These are phyloP conservation scores for Rutstroemia sp. DNA, from an alignment of 2,329 filamentous ascomycete species.

Conservation along the genomic window DNA sequence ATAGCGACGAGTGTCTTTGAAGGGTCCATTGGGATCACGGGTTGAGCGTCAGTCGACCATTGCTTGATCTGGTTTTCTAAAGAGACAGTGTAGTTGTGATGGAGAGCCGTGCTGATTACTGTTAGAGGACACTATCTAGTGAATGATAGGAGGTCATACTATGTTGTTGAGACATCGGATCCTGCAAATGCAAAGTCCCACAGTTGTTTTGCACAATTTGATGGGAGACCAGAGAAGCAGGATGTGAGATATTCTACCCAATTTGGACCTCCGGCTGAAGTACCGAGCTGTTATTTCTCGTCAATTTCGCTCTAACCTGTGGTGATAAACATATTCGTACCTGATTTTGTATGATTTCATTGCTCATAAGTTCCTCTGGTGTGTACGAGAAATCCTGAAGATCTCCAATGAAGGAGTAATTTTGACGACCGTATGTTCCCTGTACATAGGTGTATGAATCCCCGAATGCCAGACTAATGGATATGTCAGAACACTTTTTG, in stretches of 20 bases:
- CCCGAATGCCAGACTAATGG: conserved; percentile 38
- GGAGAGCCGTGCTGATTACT: conserved; percentile 38
- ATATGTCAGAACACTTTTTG: conserved; percentile 1
- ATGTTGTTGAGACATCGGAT: conserved; percentile 36
- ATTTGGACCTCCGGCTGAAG: conserved; percentile 21
- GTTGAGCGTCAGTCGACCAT: conserved; percentile 36
- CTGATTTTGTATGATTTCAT: conserved; percentile 46
- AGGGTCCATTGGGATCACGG: conserved; percentile 24
- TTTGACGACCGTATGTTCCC: conserved; percentile 41
- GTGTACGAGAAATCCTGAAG: conserved; percentile 40
- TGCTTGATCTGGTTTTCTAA: conserved; percentile 44
- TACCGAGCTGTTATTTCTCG: not conserved
- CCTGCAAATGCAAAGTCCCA: conserved; percentile 52
- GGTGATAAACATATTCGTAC: conserved; percentile 24
- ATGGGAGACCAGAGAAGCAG: conserved; percentile 41
- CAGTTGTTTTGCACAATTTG: conserved; percentile 38
- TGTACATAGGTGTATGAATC: conserved; percentile 47
- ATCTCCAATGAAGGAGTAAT: conserved; percentile 49
- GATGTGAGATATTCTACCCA: conserved; percentile 47
- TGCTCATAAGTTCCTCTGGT: conserved; percentile 35
- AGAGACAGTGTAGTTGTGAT: conserved; percentile 43
- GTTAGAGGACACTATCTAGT: too few species aligned
- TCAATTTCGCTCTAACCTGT: not conserved
- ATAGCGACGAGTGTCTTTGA: conserved; percentile 39
- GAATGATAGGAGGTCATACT: conserved; percentile 1